These are phyloP conservation scores for Leccinum uliginosum DNA, from an alignment of 768 basidiomycete species.

Conservation along the genomic window DNA sequence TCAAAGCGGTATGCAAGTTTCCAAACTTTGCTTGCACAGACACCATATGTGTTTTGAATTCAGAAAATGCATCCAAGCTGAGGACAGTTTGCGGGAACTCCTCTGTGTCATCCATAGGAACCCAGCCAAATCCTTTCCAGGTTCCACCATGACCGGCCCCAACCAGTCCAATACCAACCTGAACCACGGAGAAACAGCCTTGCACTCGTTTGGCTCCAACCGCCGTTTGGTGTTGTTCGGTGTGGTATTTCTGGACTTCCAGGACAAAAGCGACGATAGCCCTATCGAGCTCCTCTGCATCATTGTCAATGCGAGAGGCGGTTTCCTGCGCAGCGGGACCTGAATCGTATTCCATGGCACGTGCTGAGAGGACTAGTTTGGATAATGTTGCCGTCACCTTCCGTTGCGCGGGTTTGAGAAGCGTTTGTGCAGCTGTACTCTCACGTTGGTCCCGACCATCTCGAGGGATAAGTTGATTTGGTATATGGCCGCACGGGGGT, in stretches of 20 bases:
- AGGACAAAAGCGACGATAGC: slow-evolving; percentile 64
- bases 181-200: slow-evolving; percentile 56
- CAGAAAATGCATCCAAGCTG: slow-evolving; percentile 47
- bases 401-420: slow-evolving; percentile 75
- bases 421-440: slow-evolving; percentile 44
- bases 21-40: slow-evolving; percentile 50
- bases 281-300: slow-evolving; percentile 71
- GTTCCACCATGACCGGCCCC: slow-evolving; percentile 72
- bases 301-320: slow-evolving; percentile 65
- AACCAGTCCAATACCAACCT: slow-evolving; percentile 72
- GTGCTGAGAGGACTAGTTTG: slow-evolving; percentile 84
- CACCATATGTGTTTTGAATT: slow-evolving; percentile 45
- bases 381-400: slow-evolving; percentile 88
- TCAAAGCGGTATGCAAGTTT: slow-evolving; percentile 25
- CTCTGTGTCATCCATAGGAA: slow-evolving; percentile 48
- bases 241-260: slow-evolving; percentile 62
- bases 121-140: slow-evolving; percentile 88
- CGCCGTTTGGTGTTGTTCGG: slow-evolving; percentile 20
- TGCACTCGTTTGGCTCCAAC: slow-evolving; percentile 48
- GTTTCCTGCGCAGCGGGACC: slow-evolving; percentile 59
- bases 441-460: slow-evolving; percentile 44
- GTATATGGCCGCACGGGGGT: slow-evolving; percentile 56
- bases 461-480: slow-evolving; percentile 48
- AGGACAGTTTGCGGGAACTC: slow-evolving; percentile 45
- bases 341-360: slow-evolving; percentile 82